Conservation (phyloP, 768 basidiomycete species). For the Coprinopsis marcescibilis region DNA sequence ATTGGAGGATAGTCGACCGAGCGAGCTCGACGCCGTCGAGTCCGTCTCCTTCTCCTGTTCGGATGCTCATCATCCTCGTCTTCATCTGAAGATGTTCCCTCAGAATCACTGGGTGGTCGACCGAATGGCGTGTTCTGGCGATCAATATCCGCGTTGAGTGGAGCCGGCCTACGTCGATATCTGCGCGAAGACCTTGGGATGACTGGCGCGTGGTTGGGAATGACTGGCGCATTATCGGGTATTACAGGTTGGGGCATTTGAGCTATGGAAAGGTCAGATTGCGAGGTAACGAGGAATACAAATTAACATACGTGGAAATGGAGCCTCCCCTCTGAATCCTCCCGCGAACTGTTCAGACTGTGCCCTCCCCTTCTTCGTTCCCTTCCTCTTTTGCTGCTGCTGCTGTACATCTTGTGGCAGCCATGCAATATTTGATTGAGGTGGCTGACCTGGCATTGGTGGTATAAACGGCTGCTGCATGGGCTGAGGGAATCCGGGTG, state of each 20-base stretch:
- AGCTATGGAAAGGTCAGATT: constrained; percentile 3
- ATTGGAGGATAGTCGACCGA: constrained; percentile 15
- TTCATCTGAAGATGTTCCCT: constrained; percentile 13
- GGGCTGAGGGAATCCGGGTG: constrained; percentile 12
- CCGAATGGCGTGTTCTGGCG: constrained; percentile 27
- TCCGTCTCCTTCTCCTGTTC: constrained; percentile 10
- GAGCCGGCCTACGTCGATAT: constrained; percentile 11
- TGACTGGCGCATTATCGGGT: constrained; percentile 11
- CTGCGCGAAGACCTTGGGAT: constrained; percentile 4
- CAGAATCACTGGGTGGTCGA: constrained; percentile 12
- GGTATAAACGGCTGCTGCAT: constrained; percentile 18
- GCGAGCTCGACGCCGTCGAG: constrained; percentile 2
- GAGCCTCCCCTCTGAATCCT: constrained; percentile 17
- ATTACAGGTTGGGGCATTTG: background rate
- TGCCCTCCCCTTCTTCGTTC: constrained; percentile 12
- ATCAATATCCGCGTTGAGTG: constrained; percentile 8
- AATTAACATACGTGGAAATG: constrained; percentile 13
- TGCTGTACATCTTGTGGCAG: constrained; percentile 18
- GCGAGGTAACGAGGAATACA: background rate
- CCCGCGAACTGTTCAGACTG: constrained; percentile 23
- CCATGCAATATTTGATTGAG: constrained; percentile 20
- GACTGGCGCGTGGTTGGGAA: constrained; percentile 9
- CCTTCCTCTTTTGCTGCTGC: constrained; percentile 4
- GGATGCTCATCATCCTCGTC: constrained; percentile 18
- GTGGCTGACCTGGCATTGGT: constrained; percentile 13